phyloP scores from a whole-genome alignment of 331 rosid species.

The Telfairia occidentalis region DNA sequence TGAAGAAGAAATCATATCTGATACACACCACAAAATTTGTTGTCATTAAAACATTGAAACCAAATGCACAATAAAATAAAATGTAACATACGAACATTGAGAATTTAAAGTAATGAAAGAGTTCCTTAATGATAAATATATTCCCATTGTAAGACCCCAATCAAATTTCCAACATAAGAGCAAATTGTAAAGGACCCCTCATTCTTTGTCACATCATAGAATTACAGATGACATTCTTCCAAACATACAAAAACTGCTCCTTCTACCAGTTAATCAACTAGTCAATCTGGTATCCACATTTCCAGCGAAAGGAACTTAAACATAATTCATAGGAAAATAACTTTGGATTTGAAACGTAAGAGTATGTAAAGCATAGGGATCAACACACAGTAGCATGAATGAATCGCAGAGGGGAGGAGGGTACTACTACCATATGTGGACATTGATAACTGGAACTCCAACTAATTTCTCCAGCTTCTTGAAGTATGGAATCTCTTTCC shows the following conservation, averaged over 20 bases:
- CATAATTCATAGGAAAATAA: background rate
- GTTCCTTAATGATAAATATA: background rate
- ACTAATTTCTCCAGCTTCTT: conserved; percentile 80
- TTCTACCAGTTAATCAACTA: background rate
- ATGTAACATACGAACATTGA: background rate
- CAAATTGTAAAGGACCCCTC: background rate
- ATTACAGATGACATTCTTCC: background rate
- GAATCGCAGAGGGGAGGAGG: background rate
- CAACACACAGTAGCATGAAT: background rate
- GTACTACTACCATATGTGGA: conserved; percentile 67
- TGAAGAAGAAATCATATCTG: background rate
- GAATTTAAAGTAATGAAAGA: background rate
- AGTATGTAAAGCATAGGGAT: background rate
- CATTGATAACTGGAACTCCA: conserved; percentile 92
- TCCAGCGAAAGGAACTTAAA: background rate
- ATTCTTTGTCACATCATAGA: background rate
- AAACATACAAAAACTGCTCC: background rate
- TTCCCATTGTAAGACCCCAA: background rate
- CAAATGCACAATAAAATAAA: background rate
- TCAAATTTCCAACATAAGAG: background rate
- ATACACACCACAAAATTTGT: background rate
- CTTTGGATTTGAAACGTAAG: background rate
- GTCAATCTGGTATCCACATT: background rate
- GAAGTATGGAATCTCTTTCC: conserved; percentile 88
- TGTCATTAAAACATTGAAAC: background rate